These are phyloP conservation scores for Ophiostoma triangulosporum DNA, from an alignment of 2,329 filamentous ascomycete genomes.

Conservation along the genomic window DNA sequence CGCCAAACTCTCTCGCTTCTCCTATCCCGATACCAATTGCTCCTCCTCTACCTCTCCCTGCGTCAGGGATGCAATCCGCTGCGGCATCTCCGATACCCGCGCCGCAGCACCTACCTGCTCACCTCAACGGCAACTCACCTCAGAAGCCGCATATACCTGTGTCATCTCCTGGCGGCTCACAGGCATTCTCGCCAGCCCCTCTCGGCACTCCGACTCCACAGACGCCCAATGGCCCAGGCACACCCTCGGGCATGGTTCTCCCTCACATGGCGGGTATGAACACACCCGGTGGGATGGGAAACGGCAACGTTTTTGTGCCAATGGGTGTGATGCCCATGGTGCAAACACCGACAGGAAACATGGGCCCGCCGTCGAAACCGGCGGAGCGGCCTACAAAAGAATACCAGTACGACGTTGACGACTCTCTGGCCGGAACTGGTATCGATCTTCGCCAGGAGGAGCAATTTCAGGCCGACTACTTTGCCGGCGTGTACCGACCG, in stretches of 20 bases:
- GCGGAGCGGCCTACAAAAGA: constrained; percentile 49
- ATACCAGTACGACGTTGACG: constrained; percentile 60
- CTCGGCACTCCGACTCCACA: constrained; percentile 8
- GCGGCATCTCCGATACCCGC: constrained; percentile 4
- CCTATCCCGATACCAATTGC: constrained; percentile 8
- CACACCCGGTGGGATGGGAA: not conserved
- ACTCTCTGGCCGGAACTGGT: constrained; percentile 71
- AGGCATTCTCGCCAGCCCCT: constrained; percentile 7
- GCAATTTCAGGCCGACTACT: constrained; percentile 59
- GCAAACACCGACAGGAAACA: constrained; percentile 18
- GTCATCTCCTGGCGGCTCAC: constrained; percentile 3
- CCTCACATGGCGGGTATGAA: constrained; percentile 6
- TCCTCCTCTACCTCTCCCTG: constrained; percentile 38
- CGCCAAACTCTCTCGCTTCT: constrained; percentile 13
- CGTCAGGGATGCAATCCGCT: constrained; percentile 32
- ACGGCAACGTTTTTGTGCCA: constrained; percentile 8
- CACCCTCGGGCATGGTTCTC: constrained; percentile 8
- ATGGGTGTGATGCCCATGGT: constrained; percentile 4
- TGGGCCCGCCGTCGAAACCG: constrained; percentile 48
- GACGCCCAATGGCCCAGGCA: constrained; percentile 8
- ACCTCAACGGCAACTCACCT: constrained; percentile 3
- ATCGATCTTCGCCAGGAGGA: constrained; percentile 82
- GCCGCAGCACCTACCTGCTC: not conserved
- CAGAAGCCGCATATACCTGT: constrained; percentile 6
- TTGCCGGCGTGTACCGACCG: constrained; percentile 31